Evolutionary conservation across 2,329 filamentous ascomycete species (phyloP), one percentile per base, ranked within the genome.

Genomic region (Domatiomyces globalis): DNA sequence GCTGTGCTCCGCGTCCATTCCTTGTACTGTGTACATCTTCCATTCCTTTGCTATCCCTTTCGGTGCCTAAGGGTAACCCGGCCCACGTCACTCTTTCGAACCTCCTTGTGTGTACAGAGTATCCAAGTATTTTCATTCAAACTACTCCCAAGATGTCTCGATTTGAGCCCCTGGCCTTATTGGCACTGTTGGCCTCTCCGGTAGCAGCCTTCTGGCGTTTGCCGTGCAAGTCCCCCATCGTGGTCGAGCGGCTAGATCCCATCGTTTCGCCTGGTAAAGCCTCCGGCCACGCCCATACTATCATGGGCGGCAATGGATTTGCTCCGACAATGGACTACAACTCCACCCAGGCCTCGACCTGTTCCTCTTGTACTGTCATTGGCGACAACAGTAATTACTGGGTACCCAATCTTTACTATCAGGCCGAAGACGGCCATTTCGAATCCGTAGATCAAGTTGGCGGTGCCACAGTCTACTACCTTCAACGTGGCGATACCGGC

Each of bases 301-400:
- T 88, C 58, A 77, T 83, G 68, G 84, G 81, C 44, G 84, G 81
- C 52, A 84, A 79, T 66, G 80, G 72, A 58, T 88, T 88, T 61
- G 71, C 78, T 51, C 71, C 76, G 45, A 73, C 85, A 25, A 66
- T 69, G n/a, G 53, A 56, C 48, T 59, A 56, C 49, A 58, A 58
- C 29, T 50, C 53, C n/a, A 61, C 60, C 19, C 67, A 71, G 54
- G 64, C 73, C 51, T 85, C 83, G 29, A 73, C 76, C 22, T 90
- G 85, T 73, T 84, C 80, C 47, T 85, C 81, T 33, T 83, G 85
- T 64, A 74, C 75, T 54, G 73, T 85, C 63, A 79, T 75, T 60
- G 78, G 77, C 50, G 84, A 88, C 67, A 73, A 79, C 63, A 84
- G 78, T 59, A 83, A 83, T 66, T 89, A 90, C 72, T 89, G 85